phyloP scores from a whole-genome alignment of 805 yeast genomes.

The Candida rishiriensis region DNA sequence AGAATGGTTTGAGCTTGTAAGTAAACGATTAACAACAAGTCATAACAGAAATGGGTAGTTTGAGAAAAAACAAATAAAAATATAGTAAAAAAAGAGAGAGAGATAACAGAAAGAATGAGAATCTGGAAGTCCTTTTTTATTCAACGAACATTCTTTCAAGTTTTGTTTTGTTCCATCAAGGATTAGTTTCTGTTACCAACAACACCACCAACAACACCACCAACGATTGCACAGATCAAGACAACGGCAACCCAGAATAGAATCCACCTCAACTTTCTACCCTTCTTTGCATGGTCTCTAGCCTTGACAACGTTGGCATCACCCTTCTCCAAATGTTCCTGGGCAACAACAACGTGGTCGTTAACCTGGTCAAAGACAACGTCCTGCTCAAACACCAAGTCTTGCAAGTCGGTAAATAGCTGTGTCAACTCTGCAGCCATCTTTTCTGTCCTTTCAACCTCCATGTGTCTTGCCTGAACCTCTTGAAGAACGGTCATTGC shows the following conservation, averaged over 20 bases:
- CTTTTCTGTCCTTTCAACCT: conserved; percentile 88
- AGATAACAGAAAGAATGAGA: no score
- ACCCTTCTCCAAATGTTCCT: conserved; percentile 88
- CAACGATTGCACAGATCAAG: conserved; percentile 59
- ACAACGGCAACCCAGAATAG: conserved; percentile 62
- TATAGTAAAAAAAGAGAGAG: no score
- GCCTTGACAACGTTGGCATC: conserved; percentile 92
- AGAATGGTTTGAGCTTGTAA: no score
- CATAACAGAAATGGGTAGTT: no score
- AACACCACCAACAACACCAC: conserved; percentile 62
- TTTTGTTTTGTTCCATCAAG: not conserved
- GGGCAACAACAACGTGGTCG: conserved; percentile 76
- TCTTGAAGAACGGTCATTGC: conserved; percentile 93
- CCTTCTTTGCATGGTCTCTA: conserved; percentile 78
- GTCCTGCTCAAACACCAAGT: conserved; percentile 93
- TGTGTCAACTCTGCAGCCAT: conserved; percentile 94
- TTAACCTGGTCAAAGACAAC: conserved; percentile 79
- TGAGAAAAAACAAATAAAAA: no score
- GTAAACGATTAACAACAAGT: no score
- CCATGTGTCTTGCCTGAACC: conserved; percentile 94
- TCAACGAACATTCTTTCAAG: not conserved
- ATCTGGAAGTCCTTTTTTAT: no score
- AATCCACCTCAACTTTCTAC: conserved; percentile 89
- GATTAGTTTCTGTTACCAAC: conserved; percentile 21
- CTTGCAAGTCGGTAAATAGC: conserved; percentile 94